Evolutionary conservation across 257 asterid species (phyloP).

Genomic region (Datura wrightii): DNA sequence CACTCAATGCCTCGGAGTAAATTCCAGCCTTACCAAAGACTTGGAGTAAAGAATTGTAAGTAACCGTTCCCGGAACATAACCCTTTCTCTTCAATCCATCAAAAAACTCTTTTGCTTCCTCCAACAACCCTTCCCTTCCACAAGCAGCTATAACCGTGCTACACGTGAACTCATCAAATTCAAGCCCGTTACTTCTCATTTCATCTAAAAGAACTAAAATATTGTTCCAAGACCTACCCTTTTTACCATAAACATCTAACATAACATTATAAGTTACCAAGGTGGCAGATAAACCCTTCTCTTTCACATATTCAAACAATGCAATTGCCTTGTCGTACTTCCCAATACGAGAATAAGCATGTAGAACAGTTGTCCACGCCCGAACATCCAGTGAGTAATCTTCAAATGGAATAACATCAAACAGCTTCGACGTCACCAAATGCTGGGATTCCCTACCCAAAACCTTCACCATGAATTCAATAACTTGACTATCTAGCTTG

Average conservation of each 20-base stretch:
- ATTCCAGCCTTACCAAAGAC: conserved; percentile 88
- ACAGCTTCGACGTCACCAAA: conserved; percentile 67
- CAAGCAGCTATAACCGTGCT: conserved; percentile 95
- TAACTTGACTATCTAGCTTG: conserved; percentile 69
- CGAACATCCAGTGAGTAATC: conserved; percentile 72
- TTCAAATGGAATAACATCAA: conserved; percentile 72
- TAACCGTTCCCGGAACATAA: conserved; percentile 75
- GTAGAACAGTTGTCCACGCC: conserved; percentile 82
- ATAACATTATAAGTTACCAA: conserved; percentile 91
- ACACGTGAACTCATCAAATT: conserved; percentile 92
- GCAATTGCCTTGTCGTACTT: conserved; percentile 82
- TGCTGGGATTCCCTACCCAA: conserved; percentile 93
- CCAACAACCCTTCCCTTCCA: conserved; percentile 88
- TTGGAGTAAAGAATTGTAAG: conserved; percentile 87
- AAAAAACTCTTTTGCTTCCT: conserved; percentile 84
- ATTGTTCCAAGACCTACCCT: conserved; percentile 80
- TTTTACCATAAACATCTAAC: conserved; percentile 90
- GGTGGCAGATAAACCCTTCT: conserved; percentile 61
- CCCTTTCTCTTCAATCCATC: conserved; percentile 72
- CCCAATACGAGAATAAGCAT: conserved; percentile 82
- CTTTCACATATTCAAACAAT: conserved; percentile 68
- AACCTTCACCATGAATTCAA: conserved; percentile 81
- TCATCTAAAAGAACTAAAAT: conserved; percentile 77
- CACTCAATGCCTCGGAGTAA: conserved; percentile 77
- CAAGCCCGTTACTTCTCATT: conserved; percentile 69